Percentiles rank a stretch among this genome's conserved stretches.
Conservation (phyloP, 192 early-diverging fungal genomes). For the Gigaspora rosea region DNA sequence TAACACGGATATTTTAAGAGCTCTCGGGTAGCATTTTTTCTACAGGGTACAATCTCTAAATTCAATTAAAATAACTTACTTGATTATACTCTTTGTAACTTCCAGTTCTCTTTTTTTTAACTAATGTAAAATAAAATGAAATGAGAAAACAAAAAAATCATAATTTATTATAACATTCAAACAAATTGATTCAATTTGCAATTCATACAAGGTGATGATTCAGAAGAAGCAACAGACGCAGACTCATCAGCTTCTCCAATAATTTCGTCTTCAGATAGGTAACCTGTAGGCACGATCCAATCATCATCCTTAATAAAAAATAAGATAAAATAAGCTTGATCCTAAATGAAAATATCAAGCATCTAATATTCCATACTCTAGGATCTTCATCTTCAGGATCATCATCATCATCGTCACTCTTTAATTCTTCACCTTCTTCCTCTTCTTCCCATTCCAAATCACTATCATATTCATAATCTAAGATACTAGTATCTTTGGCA, state of each 20-base stretch:
- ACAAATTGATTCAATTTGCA: neutral
- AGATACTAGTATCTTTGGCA: slow-evolving; percentile 53
- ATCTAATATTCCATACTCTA: neutral
- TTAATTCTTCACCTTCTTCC: slow-evolving; percentile 85
- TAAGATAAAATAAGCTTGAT: neutral
- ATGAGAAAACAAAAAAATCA: neutral
- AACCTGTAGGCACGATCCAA: slow-evolving; percentile 86
- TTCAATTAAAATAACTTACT: no score
- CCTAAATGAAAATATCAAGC: neutral
- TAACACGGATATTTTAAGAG: no score
- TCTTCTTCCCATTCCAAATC: slow-evolving; percentile 91
- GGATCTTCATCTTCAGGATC: slow-evolving; percentile 52
- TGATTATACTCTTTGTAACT: no score
- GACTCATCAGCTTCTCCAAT: slow-evolving; percentile 20
- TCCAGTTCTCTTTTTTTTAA: no score
- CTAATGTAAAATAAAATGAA: no score
- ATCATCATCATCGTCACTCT: slow-evolving; percentile 78
- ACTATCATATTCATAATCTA: slow-evolving; percentile 89
- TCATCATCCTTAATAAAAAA: slow-evolving; percentile 50
- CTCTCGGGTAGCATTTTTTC: no score
- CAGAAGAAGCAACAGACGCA: neutral
- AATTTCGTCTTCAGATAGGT: slow-evolving; percentile 80
- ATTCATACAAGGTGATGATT: neutral
- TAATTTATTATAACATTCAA: neutral
- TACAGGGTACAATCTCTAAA: no score